A percentile compares a stretch with the other conserved stretches of the same genome.
Conservation (phyloP, 2,329 filamentous ascomycete genomes). For the Hymenotorrendiella dingleyae region DNA sequence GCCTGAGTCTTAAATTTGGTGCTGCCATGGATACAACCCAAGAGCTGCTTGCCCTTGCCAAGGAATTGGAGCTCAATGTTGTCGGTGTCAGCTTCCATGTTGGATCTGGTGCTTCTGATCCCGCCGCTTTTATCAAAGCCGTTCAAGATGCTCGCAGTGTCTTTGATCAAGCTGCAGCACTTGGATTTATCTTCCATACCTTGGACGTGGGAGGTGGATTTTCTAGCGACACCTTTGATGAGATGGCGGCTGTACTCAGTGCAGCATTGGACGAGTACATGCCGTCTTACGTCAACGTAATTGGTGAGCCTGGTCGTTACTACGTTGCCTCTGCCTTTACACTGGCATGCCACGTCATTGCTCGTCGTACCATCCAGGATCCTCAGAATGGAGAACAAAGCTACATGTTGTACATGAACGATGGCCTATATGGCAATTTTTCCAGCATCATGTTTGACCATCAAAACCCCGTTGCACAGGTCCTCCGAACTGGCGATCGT, state of each 20-base stretch:
- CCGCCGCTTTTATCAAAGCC: slow-evolving; percentile 83
- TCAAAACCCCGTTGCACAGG: slow-evolving; percentile 80
- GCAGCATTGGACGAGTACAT: slow-evolving; percentile 83
- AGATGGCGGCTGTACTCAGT: slow-evolving; percentile 76
- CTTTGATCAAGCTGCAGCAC: slow-evolving; percentile 73
- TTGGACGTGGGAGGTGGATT: slow-evolving; percentile 95
- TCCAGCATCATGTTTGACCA: slow-evolving; percentile 99
- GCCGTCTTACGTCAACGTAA: slow-evolving; percentile 70
- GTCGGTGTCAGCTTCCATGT: slow-evolving; percentile 98
- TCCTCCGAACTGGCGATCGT: slow-evolving; percentile 59
- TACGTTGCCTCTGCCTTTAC: slow-evolving; percentile 93
- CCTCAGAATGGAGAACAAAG: slow-evolving; percentile 58
- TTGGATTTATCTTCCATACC: slow-evolving; percentile 78
- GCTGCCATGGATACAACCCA: slow-evolving; percentile 79
- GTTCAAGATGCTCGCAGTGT: slow-evolving; percentile 83
- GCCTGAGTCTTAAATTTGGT: slow-evolving; percentile 95
- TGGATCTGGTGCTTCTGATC: slow-evolving; percentile 90
- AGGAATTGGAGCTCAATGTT: slow-evolving; percentile 78
- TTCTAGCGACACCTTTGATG: slow-evolving; percentile 82
- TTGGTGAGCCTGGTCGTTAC: slow-evolving; percentile 94
- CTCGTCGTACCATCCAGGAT: slow-evolving; percentile 80
- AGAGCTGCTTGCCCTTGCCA: slow-evolving; percentile 72
- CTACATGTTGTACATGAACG: slow-evolving; percentile 98
- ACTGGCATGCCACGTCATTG: slow-evolving; percentile 91
- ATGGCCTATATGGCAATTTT: slow-evolving; percentile 97